Percentiles rank a stretch among this genome's conserved stretches.
Conservation (phyloP, 163 green algal species). For the Chloroidium sp. region DNA sequence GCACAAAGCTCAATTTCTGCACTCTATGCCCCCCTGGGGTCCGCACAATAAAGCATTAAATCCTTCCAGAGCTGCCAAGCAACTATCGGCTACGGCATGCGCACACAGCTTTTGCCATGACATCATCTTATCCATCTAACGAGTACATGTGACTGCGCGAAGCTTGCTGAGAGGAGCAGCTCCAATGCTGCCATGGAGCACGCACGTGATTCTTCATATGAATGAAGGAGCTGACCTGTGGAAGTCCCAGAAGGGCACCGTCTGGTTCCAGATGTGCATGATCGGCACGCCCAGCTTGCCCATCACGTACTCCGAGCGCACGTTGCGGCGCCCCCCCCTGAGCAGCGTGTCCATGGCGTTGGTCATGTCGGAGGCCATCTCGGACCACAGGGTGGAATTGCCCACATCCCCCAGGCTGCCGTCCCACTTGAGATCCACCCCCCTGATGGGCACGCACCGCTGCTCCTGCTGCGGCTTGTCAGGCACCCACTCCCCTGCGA, state of each 20-base stretch:
- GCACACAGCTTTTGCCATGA: no score
- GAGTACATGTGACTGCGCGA: no score
- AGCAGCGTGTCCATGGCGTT: neutral
- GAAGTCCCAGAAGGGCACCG: conserved; percentile 7
- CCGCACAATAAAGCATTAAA: no score
- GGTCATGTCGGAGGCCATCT: neutral
- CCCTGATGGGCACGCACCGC: neutral
- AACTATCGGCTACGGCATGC: no score
- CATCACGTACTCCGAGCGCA: conserved; percentile 3
- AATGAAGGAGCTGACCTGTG: neutral
- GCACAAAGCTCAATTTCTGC: no score
- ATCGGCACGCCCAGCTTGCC: conserved; percentile 10
- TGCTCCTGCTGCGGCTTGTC: neutral
- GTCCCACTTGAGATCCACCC: neutral
- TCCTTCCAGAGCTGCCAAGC: no score
- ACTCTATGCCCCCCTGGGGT: no score
- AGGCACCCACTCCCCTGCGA: conserved; percentile 1
- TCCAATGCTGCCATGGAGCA: no score
- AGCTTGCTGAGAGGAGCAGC: no score
- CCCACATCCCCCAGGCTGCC: neutral
- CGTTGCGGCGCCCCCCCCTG: conserved; percentile 8
- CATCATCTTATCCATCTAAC: no score
- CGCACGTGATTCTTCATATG: no score
- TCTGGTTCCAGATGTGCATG: conserved; percentile 11
- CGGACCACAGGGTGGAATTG: neutral